Evolutionary conservation across 2,329 filamentous ascomycete genomes (phyloP), one percentile per base, ranked within the genome.

Genomic region (Fusarium nematophilum): DNA sequence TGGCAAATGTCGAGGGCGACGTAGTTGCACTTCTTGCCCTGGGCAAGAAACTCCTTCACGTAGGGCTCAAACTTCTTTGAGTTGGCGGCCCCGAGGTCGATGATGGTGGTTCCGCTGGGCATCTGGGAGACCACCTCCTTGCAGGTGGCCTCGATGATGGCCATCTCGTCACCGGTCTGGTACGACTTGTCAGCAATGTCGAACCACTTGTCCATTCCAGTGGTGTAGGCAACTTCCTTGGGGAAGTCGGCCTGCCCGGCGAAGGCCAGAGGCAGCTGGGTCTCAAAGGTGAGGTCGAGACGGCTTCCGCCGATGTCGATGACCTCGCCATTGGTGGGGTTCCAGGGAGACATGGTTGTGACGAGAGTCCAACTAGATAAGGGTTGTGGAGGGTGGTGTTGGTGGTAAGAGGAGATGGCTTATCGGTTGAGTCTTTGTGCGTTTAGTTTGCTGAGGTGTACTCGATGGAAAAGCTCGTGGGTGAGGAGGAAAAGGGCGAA

Each of bases 221-320:
- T 17, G 1, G 55, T 65, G 39, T 69, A 69, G 3, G 63, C 66
- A 3, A 69, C 8, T 15, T 69, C 67, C 61, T 69, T 67, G 3
- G 67, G 66, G 23, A 69, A 67, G 33, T 62, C 57, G 1, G 30
- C 63, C 3, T 59, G 8, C 5, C 36, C 13, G 1, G 7, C 11
- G 11, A 68, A 66, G 2, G 66, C 65, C 3, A 36, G 13, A 0
- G 34, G 34, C 0, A 68, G 30, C 4, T 67, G 65, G 1, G 18
- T 3, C 3, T 65, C 48, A 3, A 65, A 61, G 0, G 37, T 53
- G 3, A 21, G 9, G 8, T 37, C n/a, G 3, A 67, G 45, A 2
- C 29, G 29, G 2, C 55, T 59, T 3, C 66, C 66, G n/a, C 61
- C 63, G n/a, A 68, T 62, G 31, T 68, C 65, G 36, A 66, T 39